Base-by-base conservation (phyloP, 2,329 filamentous ascomycete genomes). In the Cladosporium sp. region DNA sequence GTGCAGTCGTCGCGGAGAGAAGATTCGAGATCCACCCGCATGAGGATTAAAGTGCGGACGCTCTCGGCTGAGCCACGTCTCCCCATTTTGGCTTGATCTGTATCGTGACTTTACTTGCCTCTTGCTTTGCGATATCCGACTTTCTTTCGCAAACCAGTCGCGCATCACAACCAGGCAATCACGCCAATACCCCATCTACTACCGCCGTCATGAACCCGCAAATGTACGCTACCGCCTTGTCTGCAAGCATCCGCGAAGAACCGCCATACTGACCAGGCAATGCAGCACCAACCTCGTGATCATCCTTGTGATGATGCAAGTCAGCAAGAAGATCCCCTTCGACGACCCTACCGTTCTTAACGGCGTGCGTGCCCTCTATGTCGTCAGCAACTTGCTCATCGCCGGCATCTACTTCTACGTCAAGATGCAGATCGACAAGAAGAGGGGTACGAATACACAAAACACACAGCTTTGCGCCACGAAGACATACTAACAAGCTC, bases 301-400 rank as follows among this genome's bases (percentile, higher is more conserved):
- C 86, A 92, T 96, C 79, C 85, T 96, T 68, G 89, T 90, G 73
- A 95, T 97, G 88, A 97, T 97, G 91, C 93, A 97, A 83, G 89
- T 96, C 61, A 89, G 91, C 68, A 97, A 97, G 84, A 90, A 88
- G 77, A 86, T 99, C 61, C 91, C 92, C 49, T 96, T 97, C 70
- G 93, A 97, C 28, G 88, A 97, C 71, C 91, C 85, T n/a, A 80
- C 82, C 61, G 84, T 88, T 48, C 78, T 89, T 58, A 82, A 83
- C 66, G 75, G 80, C 59, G 83, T 88, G 59, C 86, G 86, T 68
- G 81, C 75, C 37, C 74, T 86, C 62, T 89, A 89, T 74, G 65
- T 89, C 58, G 69, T 85, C 64, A 87, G 86, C 65, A 90, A 99
- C 76, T 62, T 96, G 64, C 82, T 97, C 75, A 97, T 99, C 70